These are phyloP conservation scores for Cytospora schulzeri DNA, from an alignment of 2,329 filamentous ascomycete genomes.

Conservation along the genomic window DNA sequence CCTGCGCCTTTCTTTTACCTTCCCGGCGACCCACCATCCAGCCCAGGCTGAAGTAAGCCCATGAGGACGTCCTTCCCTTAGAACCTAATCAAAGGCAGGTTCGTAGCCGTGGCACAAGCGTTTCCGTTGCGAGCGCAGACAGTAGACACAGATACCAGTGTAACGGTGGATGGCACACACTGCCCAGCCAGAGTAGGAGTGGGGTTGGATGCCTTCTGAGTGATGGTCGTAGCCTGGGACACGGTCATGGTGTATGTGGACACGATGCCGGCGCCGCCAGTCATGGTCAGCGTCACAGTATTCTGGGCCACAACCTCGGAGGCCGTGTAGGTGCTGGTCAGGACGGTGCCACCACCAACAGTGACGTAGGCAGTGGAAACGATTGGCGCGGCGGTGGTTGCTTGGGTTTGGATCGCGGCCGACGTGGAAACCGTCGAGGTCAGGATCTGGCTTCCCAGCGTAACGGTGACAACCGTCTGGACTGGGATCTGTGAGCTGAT, in stretches of 20 bases:
- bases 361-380: constrained; percentile 26
- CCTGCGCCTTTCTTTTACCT: not conserved
- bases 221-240: constrained; percentile 14
- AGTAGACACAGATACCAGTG: constrained; percentile 23
- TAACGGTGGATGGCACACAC: constrained; percentile 25
- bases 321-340: constrained; percentile 24
- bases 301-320: constrained; percentile 24
- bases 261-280: constrained; percentile 17
- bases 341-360: constrained; percentile 8
- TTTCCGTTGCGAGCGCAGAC: constrained; percentile 21
- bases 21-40: too few species aligned
- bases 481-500: constrained; percentile 21
- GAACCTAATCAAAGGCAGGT: constrained; percentile 16
- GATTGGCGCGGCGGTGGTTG: constrained; percentile 12
- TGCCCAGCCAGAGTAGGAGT: constrained; percentile 9
- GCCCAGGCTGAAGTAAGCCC: too few species aligned
- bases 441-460: constrained; percentile 21
- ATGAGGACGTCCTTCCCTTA: too few species aligned
- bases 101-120: constrained; percentile 16
- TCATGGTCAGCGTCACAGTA: constrained; percentile 22
- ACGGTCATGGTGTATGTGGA: constrained; percentile 26
- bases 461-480: constrained; percentile 26
- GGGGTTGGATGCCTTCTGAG: constrained; percentile 14
- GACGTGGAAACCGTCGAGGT: constrained; percentile 22
- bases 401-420: constrained; percentile 19